Evolutionary conservation across 768 basidiomycete species (phyloP).

Genomic region (Tephrocybe sp.): DNA sequence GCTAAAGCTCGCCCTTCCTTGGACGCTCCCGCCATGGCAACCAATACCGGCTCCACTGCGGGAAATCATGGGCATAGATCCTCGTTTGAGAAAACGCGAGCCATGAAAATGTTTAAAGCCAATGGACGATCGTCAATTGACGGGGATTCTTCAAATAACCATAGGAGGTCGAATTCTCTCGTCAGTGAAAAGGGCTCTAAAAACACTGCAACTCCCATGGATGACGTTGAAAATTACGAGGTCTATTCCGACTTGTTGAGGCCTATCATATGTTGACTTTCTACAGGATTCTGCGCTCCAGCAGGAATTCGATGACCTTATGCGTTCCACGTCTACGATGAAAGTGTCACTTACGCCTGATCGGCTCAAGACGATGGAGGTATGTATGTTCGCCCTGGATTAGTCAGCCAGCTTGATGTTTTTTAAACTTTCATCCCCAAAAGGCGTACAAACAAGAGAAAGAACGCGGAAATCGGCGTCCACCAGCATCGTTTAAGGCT

Average conservation of each 20-base stretch:
- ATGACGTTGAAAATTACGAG: conserved; percentile 30
- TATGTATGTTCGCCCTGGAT: conserved; percentile 54
- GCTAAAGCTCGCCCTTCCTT: conserved; percentile 37
- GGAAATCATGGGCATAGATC: conserved; percentile 39
- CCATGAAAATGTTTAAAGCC: conserved; percentile 54
- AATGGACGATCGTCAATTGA: conserved; percentile 39
- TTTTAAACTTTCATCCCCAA: conserved; percentile 24
- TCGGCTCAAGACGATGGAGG: conserved; percentile 90
- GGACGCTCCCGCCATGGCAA: conserved; percentile 32
- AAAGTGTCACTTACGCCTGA: conserved; percentile 95
- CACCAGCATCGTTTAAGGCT: conserved; percentile 32
- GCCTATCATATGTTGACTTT: conserved; percentile 13
- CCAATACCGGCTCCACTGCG: conserved; percentile 19
- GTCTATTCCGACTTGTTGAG: conserved; percentile 24
- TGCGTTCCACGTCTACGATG: conserved; percentile 88
- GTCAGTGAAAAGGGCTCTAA: conserved; percentile 46
- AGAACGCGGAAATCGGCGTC: conserved; percentile 41
- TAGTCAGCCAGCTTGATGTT: conserved; percentile 29
- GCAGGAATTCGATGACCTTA: conserved; percentile 90
- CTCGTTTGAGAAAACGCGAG: conserved; percentile 64
- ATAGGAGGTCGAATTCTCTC: conserved; percentile 54
- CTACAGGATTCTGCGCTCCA: conserved; percentile 53
- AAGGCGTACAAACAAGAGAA: conserved; percentile 78
- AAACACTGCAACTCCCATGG: conserved; percentile 28
- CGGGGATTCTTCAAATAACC: conserved; percentile 40